A percentile compares a stretch with the other conserved stretches of the same genome.
Evolutionary conservation across 2,329 filamentous ascomycete species (phyloP).

Genomic region (Hypoxylon sp.): DNA sequence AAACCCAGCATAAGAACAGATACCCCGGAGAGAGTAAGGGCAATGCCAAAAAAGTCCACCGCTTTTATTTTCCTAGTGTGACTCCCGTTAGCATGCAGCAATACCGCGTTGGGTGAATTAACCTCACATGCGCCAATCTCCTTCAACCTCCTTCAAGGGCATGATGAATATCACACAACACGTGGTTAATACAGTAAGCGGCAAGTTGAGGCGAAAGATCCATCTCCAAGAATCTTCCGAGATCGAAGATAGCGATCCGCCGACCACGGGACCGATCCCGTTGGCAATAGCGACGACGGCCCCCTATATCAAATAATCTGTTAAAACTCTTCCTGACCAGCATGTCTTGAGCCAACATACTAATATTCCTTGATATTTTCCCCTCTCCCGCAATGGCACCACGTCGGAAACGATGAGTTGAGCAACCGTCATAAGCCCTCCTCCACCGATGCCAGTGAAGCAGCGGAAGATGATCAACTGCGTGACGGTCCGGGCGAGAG

Average conservation of each 20-base stretch:
- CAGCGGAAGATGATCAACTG: conserved; percentile 58
- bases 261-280: conserved; percentile 66
- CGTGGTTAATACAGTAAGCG: conserved; percentile 61
- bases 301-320: conserved; percentile 47
- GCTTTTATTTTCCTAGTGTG: conserved; percentile 58
- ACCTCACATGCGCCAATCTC: conserved; percentile 60
- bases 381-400: conserved; percentile 47
- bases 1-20: conserved; percentile 61
- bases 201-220: conserved; percentile 67
- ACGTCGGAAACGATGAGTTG: conserved; percentile 50
- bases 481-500: conserved; percentile 54
- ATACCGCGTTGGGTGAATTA: neutral
- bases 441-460: conserved; percentile 52
- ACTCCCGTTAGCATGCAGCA: neutral
- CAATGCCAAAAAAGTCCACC: conserved; percentile 62
- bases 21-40: conserved; percentile 60
- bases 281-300: conserved; percentile 66
- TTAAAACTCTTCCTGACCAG: neutral
- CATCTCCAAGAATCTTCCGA: conserved; percentile 62
- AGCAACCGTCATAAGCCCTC: conserved; percentile 49
- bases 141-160: conserved; percentile 66
- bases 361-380: conserved; percentile 53
- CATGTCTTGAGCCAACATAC: conserved; percentile 46
- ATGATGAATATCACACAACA: conserved; percentile 65
- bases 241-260: conserved; percentile 61